Conservation (phyloP, 495 filamentous ascomycete species). For the Talaromyces ruber region DNA sequence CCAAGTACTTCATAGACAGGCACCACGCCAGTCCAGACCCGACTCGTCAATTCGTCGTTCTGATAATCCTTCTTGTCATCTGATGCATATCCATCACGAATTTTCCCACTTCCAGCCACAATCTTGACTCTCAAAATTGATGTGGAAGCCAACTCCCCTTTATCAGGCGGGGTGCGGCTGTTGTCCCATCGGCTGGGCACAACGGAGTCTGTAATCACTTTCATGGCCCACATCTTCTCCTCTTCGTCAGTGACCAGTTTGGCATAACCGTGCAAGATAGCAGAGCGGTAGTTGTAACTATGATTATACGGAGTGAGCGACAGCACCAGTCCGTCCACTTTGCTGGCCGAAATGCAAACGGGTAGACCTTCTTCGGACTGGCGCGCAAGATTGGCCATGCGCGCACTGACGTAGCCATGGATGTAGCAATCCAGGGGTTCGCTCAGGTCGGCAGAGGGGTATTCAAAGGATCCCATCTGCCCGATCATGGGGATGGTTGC, state of each 20-base stretch:
- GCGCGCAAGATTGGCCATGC: constrained; percentile 64
- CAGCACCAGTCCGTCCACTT: constrained; percentile 67
- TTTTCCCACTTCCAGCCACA: constrained; percentile 68
- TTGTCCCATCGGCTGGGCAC: constrained; percentile 60
- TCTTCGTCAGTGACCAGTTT: constrained; percentile 51
- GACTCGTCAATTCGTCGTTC: constrained; percentile 47
- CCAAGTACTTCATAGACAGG: constrained; percentile 61
- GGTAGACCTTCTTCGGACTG: constrained; percentile 45
- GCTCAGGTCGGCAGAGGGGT: constrained; percentile 51
- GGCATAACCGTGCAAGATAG: constrained; percentile 70
- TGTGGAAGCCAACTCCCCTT: constrained; percentile 70
- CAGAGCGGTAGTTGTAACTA: constrained; percentile 85
- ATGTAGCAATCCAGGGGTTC: constrained; percentile 74
- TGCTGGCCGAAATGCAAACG: constrained; percentile 58
- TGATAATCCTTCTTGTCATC: constrained; percentile 65
- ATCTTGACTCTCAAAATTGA: constrained; percentile 64
- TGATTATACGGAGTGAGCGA: constrained; percentile 71
- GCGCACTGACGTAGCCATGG: constrained; percentile 78
- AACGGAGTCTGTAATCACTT: constrained; percentile 69
- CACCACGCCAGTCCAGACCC: constrained; percentile 79
- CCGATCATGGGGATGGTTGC: constrained; percentile 84
- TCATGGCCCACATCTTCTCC: constrained; percentile 80
- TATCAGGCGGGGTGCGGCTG: constrained; percentile 62
- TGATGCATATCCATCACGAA: constrained; percentile 55
- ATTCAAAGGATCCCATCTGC: constrained; percentile 63